These are phyloP conservation scores for Exophiala mesophila DNA, from an alignment of 2,329 filamentous ascomycete species.

Conservation along the genomic window DNA sequence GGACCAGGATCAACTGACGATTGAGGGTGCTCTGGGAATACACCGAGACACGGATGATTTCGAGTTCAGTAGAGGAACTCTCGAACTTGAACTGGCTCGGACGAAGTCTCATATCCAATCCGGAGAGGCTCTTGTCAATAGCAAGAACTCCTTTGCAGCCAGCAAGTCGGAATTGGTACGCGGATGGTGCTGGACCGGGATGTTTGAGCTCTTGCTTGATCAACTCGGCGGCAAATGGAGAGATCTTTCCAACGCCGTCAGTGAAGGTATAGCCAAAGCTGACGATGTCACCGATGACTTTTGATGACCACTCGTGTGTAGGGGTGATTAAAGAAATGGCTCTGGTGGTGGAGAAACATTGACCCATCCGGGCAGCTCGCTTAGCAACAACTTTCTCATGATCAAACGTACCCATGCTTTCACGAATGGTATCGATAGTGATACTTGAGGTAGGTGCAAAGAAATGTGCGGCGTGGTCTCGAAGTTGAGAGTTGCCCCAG, in stretches of 20 bases:
- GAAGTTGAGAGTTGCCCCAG: slow-evolving; percentile 91
- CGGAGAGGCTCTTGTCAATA: slow-evolving; percentile 63
- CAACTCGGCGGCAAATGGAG: slow-evolving; percentile 66
- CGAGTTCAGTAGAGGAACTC: slow-evolving; percentile 64
- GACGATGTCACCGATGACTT: slow-evolving; percentile 64
- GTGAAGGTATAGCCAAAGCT: slow-evolving; percentile 70
- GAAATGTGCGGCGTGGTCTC: slow-evolving; percentile 89
- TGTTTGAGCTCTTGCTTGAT: slow-evolving; percentile 66
- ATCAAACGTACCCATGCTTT: slow-evolving; percentile 80
- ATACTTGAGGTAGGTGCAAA: slow-evolving; percentile 63
- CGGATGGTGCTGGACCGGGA: slow-evolving; percentile 62
- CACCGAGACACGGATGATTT: slow-evolving; percentile 77
- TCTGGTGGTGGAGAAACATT: slow-evolving; percentile 87
- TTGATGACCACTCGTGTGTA: slow-evolving; percentile 34
- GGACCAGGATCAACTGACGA: slow-evolving; percentile 80
- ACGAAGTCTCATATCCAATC: slow-evolving; percentile 69
- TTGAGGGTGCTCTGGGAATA: slow-evolving; percentile 78
- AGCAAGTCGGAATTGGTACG: slow-evolving; percentile 86
- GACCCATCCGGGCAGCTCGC: slow-evolving; percentile 80
- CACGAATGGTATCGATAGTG: slow-evolving; percentile 70
- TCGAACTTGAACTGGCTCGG: slow-evolving; percentile 85
- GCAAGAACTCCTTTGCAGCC: slow-evolving; percentile 87
- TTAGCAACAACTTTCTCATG: slow-evolving; percentile 83
- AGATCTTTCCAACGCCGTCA: slow-evolving; percentile 93
- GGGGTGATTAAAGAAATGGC: slow-evolving; percentile 37